A percentile compares a stretch with the other conserved stretches of the same genome.
Evolutionary conservation across 202 grass and related monocot species (phyloP).

Genomic region (Eragrostis tef): DNA sequence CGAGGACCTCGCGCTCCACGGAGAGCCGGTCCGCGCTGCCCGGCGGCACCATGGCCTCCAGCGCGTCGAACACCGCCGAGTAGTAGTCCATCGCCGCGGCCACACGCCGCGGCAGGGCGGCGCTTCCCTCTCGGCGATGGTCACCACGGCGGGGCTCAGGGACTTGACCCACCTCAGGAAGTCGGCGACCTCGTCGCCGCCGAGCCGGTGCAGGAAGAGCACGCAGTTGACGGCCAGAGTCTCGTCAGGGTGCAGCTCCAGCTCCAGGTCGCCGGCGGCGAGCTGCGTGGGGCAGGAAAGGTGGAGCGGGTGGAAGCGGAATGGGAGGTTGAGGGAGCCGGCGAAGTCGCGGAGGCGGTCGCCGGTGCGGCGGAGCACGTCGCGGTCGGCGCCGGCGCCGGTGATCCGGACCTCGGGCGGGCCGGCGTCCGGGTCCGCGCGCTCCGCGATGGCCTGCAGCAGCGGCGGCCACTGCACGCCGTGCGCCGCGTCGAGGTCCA

Average conservation of each 20-base stretch:
- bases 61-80: constrained; percentile 72
- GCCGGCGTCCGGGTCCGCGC: constrained; percentile 38
- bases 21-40: constrained; percentile 60
- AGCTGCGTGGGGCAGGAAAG: constrained; percentile 34
- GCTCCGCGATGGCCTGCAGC: constrained; percentile 72
- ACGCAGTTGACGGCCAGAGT: constrained; percentile 81
- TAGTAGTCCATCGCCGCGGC: constrained; percentile 72
- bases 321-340: constrained; percentile 65
- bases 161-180: constrained; percentile 56
- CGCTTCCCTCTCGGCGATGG: constrained; percentile 72
- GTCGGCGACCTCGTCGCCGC: constrained; percentile 39
- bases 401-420: constrained; percentile 81
- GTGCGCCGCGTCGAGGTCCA: constrained; percentile 78
- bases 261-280: constrained; percentile 39
- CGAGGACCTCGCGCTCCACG: constrained; percentile 72
- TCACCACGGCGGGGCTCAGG: constrained; percentile 73
- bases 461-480: constrained; percentile 95
- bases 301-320: constrained; percentile 80
- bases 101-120: constrained; percentile 55
- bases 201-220: constrained; percentile 65
- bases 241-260: constrained; percentile 66
- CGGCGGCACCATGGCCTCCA: constrained; percentile 79
- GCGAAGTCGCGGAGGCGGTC: constrained; percentile 83
- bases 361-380: constrained; percentile 77
- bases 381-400: constrained; percentile 65